These are phyloP conservation scores for Phylloporus sp. DNA, from an alignment of 768 basidiomycete species.

Conservation along the genomic window DNA sequence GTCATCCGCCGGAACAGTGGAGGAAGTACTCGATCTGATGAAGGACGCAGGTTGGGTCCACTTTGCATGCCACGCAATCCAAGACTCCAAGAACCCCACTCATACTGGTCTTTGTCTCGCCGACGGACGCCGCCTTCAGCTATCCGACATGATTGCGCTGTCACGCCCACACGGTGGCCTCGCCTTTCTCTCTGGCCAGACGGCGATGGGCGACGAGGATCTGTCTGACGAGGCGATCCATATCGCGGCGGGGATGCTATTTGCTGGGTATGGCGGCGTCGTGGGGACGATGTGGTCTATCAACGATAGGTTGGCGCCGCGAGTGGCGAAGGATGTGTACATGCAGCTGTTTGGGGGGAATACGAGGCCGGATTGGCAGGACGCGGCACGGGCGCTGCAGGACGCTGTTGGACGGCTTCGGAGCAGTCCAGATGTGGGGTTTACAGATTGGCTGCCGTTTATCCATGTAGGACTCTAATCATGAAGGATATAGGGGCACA, in stretches of 20 bases:
- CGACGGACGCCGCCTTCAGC: not conserved
- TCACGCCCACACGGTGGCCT: constrained; percentile 23
- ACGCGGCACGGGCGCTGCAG: constrained; percentile 1
- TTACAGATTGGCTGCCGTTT: constrained; percentile 10
- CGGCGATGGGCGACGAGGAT: constrained; percentile 33
- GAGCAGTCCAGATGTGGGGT: not conserved
- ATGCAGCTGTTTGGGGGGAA: not conserved
- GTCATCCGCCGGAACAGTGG: not conserved
- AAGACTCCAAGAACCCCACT: constrained; percentile 17
- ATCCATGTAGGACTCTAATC: constrained; percentile 10
- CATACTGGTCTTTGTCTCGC: constrained; percentile 21
- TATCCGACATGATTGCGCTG: constrained; percentile 3
- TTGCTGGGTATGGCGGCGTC: constrained; percentile 29
- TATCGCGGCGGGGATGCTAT: constrained; percentile 32
- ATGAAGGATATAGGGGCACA: too few species aligned
- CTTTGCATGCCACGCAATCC: constrained; percentile 31
- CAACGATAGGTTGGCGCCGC: constrained; percentile 34
- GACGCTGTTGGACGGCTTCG: constrained; percentile 6
- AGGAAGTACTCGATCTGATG: not conserved
- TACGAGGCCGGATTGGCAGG: not conserved
- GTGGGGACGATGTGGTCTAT: constrained; percentile 46
- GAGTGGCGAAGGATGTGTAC: constrained; percentile 33
- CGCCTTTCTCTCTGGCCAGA: constrained; percentile 46
- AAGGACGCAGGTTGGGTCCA: constrained; percentile 18
- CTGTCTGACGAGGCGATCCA: constrained; percentile 31